These are phyloP conservation scores for Isabelozyma gotoi DNA, from an alignment of 805 yeast genomes.

Conservation along the genomic window DNA sequence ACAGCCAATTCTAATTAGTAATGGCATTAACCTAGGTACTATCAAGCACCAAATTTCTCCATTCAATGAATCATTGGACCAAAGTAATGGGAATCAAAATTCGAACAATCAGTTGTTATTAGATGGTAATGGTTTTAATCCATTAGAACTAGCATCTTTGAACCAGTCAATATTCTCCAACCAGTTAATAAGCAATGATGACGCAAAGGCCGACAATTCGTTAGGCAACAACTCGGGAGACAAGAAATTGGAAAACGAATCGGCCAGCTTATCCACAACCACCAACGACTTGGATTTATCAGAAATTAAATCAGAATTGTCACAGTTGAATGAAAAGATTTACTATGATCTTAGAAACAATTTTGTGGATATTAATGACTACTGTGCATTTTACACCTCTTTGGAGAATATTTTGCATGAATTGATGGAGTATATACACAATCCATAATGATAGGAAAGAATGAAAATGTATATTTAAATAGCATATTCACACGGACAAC, in stretches of 20 bases:
- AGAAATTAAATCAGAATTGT: conserved; percentile 25
- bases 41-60: background rate
- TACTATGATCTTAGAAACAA: conserved; percentile 41
- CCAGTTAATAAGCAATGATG: conserved; percentile 6
- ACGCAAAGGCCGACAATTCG: conserved; percentile 1
- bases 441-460: background rate
- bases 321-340: conserved; percentile 36
- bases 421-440: conserved; percentile 36
- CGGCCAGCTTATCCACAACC: background rate
- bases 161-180: conserved; percentile 1
- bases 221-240: background rate
- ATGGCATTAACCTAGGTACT: conserved; percentile 2
- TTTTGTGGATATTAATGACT: conserved; percentile 44
- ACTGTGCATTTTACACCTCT: conserved; percentile 42
- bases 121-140: background rate
- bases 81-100: background rate
- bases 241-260: conserved; percentile 1
- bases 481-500: too few species aligned
- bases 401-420: conserved; percentile 41
- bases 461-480: background rate
- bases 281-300: conserved; percentile 1
- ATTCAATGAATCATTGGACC: background rate
- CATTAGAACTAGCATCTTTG: background rate
- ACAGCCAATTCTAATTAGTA: conserved; percentile 24
- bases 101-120: background rate